Evolutionary conservation across 331 rosid species (phyloP).

Genomic region (Rosa hybrid): DNA sequence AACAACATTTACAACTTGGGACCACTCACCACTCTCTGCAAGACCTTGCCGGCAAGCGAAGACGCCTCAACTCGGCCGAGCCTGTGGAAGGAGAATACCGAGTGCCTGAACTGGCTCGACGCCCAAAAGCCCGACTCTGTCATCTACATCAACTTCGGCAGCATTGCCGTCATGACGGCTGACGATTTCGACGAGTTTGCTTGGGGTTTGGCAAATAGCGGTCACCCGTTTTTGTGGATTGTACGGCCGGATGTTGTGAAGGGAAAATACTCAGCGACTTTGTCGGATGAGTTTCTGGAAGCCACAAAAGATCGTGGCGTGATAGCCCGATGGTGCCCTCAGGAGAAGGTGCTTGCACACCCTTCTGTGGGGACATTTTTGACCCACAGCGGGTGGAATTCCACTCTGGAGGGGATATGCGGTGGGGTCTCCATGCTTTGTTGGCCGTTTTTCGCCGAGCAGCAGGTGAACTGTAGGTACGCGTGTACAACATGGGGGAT

Average conservation of each 20-base stretch:
- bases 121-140: conserved; percentile 6
- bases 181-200: conserved; percentile 20
- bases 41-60: not conserved
- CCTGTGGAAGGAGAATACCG: conserved; percentile 22
- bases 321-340: conserved; percentile 20
- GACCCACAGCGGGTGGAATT: conserved; percentile 22
- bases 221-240: conserved; percentile 15
- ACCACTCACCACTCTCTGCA: conserved; percentile 11
- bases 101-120: conserved; percentile 20
- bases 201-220: conserved; percentile 15
- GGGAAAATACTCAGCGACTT: not conserved
- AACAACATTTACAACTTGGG: conserved; percentile 12
- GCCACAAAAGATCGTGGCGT: not conserved
- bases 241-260: conserved; percentile 8
- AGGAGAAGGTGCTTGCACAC: conserved; percentile 4
- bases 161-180: conserved; percentile 19
- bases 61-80: not conserved
- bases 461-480: conserved; percentile 20
- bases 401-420: conserved; percentile 14
- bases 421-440: conserved; percentile 17
- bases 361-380: conserved; percentile 13
- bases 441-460: conserved; percentile 23
- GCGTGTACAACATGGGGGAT: conserved; percentile 19
- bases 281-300: not conserved
- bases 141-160: conserved; percentile 17